Evolutionary conservation across 2,329 filamentous ascomycete genomes (phyloP).

Genomic region (Pseudopyricularia cyperi): DNA sequence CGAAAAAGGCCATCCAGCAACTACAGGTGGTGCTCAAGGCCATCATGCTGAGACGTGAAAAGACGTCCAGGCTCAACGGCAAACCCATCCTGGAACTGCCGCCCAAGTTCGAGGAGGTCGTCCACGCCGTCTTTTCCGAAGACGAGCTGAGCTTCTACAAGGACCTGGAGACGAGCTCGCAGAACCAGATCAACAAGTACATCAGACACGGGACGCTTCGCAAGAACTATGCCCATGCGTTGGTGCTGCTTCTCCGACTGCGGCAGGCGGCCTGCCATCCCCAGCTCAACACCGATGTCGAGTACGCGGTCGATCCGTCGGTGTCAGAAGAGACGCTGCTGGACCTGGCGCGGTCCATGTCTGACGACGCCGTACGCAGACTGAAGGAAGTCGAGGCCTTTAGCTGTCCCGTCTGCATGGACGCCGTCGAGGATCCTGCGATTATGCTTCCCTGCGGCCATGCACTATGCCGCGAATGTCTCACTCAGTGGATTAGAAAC

Average conservation of each 20-base stretch:
- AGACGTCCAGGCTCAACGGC: conserved; percentile 66
- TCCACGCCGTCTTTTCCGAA: conserved; percentile 51
- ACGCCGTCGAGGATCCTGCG: conserved; percentile 58
- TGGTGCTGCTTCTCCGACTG: conserved; percentile 69
- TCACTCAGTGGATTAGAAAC: conserved; percentile 53
- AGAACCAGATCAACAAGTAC: conserved; percentile 65
- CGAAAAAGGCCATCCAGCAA: conserved; percentile 49
- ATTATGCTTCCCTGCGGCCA: conserved; percentile 81
- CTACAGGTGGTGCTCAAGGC: conserved; percentile 67
- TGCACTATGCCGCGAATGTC: conserved; percentile 64
- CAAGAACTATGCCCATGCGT: conserved; percentile 64
- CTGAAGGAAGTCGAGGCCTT: conserved; percentile 48
- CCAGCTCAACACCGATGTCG: conserved; percentile 44
- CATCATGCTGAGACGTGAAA: conserved; percentile 71
- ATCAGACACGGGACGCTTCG: conserved; percentile 54
- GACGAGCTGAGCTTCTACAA: conserved; percentile 55
- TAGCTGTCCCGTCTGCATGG: conserved; percentile 74
- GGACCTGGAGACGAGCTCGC: conserved; percentile 51
- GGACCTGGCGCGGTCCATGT: conserved; percentile 40
- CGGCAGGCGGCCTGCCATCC: conserved; percentile 73
- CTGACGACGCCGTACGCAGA: conserved; percentile 48
- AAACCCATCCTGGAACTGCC: conserved; percentile 61
- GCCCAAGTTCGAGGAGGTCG: conserved; percentile 46
- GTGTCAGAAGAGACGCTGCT: conserved; percentile 28
- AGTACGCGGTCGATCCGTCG: conserved; percentile 26